Evolutionary conservation across 805 yeast genomes (phyloP).

Genomic region (Candida maris): DNA sequence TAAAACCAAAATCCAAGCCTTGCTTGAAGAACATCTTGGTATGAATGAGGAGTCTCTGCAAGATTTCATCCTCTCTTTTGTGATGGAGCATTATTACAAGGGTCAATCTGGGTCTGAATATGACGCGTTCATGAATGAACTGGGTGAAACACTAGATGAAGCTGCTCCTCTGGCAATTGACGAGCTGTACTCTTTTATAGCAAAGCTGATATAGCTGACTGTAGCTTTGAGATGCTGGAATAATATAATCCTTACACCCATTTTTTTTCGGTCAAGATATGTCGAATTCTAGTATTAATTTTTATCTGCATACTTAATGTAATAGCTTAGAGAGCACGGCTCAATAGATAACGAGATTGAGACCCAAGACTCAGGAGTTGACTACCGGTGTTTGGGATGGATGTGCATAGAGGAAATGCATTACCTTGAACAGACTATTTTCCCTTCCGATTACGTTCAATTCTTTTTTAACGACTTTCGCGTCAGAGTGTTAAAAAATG

Average conservation of each 20-base stretch:
- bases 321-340: too few species aligned
- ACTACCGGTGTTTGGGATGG: too few species aligned
- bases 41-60: constrained; percentile 48
- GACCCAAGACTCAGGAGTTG: too few species aligned
- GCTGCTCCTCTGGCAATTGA: constrained; percentile 33
- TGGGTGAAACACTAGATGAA: constrained; percentile 46
- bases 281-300: too few species aligned
- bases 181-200: constrained; percentile 11
- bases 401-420: constrained; percentile 6
- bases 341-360: too few species aligned
- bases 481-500: constrained; percentile 12
- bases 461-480: constrained; percentile 21
- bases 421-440: constrained; percentile 24
- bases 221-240: too few species aligned
- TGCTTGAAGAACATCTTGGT: constrained; percentile 52
- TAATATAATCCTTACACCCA: too few species aligned
- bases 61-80: constrained; percentile 39
- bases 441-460: constrained; percentile 21
- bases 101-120: constrained; percentile 27
- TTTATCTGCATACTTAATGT: too few species aligned
- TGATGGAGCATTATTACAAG: constrained; percentile 33
- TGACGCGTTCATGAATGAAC: constrained; percentile 38
- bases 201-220: too few species aligned
- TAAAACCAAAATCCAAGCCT: constrained; percentile 35
- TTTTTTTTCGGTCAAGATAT: too few species aligned